phyloP scores from a whole-genome alignment of 2,329 filamentous ascomycete species.

The Endocalyx cinctus region DNA sequence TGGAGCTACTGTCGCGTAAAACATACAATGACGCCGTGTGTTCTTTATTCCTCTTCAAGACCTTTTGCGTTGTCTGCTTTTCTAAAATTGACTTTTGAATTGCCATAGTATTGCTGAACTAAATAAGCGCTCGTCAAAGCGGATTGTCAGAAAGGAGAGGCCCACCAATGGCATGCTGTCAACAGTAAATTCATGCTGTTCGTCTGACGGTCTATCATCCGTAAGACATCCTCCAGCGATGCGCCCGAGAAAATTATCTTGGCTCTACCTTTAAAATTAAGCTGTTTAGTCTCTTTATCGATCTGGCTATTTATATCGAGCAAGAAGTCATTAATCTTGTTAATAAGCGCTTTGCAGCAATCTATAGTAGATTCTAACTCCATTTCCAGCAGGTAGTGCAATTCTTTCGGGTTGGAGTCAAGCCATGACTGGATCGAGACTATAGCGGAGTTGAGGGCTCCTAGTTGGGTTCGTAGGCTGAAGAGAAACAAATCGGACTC shows the following conservation, averaged over 20 bases:
- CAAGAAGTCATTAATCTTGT: slow-evolving; percentile 1
- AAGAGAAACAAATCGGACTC: slow-evolving; percentile 2
- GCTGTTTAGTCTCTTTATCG: background rate
- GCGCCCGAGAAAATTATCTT: slow-evolving; percentile 1
- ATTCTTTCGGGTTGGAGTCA: background rate
- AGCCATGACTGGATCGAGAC: slow-evolving; percentile 3
- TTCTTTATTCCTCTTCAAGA: too few relatives aligned
- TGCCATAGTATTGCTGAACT: too few relatives aligned
- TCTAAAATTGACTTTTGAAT: too few relatives aligned
- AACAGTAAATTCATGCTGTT: slow-evolving; percentile 4
- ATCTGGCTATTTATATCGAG: background rate
- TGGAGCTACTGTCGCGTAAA: too few relatives aligned
- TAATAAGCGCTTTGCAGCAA: slow-evolving; percentile 1
- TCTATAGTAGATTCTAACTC: slow-evolving; percentile 1
- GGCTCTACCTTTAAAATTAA: slow-evolving; percentile 1
- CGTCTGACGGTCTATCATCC: slow-evolving; percentile 4
- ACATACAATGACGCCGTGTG: too few relatives aligned
- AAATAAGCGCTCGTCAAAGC: too few relatives aligned
- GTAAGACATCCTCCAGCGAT: slow-evolving; percentile 2
- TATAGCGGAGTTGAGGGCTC: slow-evolving; percentile 2
- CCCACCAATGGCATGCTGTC: slow-evolving; percentile 4
- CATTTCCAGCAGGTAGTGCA: slow-evolving; percentile 2
- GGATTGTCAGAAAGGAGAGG: too few relatives aligned
- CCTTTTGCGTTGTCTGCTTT: too few relatives aligned
- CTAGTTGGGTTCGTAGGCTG: slow-evolving; percentile 2